A percentile compares a stretch with the other conserved stretches of the same genome.
phyloP scores from a whole-genome alignment of 192 early-diverging fungal species.

The Podila verticillata region DNA sequence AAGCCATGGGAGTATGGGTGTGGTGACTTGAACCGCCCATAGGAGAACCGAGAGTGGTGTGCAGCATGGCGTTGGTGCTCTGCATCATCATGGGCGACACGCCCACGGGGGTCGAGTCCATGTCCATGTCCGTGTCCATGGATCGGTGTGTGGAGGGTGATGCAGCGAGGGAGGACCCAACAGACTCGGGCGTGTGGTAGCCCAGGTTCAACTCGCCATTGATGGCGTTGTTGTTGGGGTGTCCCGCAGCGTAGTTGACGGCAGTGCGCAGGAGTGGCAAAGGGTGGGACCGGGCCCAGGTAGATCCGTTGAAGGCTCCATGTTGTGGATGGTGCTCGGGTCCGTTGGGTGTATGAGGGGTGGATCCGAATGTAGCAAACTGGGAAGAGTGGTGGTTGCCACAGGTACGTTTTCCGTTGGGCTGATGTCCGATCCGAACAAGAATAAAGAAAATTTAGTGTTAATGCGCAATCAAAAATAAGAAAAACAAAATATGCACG shows the following conservation, averaged over 20 bases:
- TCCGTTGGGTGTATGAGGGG: conserved; percentile 16
- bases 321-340: not conserved
- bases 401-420: conserved; percentile 45
- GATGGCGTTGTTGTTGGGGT: not conserved
- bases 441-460: not conserved
- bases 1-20: not conserved
- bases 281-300: conserved; percentile 16
- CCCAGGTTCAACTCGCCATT: conserved; percentile 8
- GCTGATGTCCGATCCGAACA: conserved; percentile 8
- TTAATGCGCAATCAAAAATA: not conserved
- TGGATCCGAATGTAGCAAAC: conserved; percentile 9
- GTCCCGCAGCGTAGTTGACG: not conserved
- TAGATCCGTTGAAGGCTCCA: not conserved
- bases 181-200: conserved; percentile 41
- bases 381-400: conserved; percentile 7
- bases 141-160: conserved; percentile 4
- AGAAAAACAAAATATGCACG: not conserved
- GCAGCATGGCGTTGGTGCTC: conserved; percentile 14
- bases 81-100: conserved; percentile 25
- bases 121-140: conserved; percentile 44
- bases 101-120: not conserved
- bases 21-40: not conserved
- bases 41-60: not conserved
- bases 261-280: conserved; percentile 26
- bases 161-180: conserved; percentile 4